These are phyloP conservation scores for Teunomyces atbi DNA, from an alignment of 805 yeast species.

Conservation along the genomic window DNA sequence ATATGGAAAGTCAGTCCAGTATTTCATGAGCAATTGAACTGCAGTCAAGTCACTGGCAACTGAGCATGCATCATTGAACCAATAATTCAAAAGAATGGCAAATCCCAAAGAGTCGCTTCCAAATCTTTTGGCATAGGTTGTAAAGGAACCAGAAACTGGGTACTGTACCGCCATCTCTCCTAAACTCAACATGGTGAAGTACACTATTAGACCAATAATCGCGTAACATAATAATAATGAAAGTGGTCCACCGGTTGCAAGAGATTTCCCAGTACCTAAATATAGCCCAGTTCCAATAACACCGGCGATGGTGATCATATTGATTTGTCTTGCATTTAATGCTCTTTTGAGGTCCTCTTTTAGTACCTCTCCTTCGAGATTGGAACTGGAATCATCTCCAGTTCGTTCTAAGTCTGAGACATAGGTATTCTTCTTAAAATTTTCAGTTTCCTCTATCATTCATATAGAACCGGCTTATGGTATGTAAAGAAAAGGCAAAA, in stretches of 20 bases:
- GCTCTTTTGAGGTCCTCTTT: conserved; percentile 10
- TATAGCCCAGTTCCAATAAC: conserved; percentile 36
- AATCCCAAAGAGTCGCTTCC: conserved; percentile 53
- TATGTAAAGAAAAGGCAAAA: no score
- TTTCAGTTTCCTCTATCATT: background rate
- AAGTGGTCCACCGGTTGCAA: conserved; percentile 32
- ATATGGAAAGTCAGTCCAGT: conserved; percentile 50
- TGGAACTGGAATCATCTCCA: conserved; percentile 6
- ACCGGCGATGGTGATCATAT: conserved; percentile 39
- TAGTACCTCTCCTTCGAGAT: conserved; percentile 3
- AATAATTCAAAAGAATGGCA: conserved; percentile 49
- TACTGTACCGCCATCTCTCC: conserved; percentile 57
- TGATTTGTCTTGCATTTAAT: conserved; percentile 22
- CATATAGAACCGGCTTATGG: background rate
- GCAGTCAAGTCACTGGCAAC: conserved; percentile 51
- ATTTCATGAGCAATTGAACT: conserved; percentile 42
- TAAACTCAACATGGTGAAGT: conserved; percentile 50
- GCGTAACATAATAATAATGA: conserved; percentile 32
- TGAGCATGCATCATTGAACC: conserved; percentile 51
- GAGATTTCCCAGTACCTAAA: conserved; percentile 31
- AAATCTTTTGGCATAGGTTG: conserved; percentile 48
- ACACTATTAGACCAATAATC: conserved; percentile 44
- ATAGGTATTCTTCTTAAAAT: background rate
- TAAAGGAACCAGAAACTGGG: conserved; percentile 57
- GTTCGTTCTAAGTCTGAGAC: conserved; percentile 9